Evolutionary conservation across 2,329 filamentous ascomycete genomes (phyloP).

Genomic region (Tolypocladium sp.): DNA sequence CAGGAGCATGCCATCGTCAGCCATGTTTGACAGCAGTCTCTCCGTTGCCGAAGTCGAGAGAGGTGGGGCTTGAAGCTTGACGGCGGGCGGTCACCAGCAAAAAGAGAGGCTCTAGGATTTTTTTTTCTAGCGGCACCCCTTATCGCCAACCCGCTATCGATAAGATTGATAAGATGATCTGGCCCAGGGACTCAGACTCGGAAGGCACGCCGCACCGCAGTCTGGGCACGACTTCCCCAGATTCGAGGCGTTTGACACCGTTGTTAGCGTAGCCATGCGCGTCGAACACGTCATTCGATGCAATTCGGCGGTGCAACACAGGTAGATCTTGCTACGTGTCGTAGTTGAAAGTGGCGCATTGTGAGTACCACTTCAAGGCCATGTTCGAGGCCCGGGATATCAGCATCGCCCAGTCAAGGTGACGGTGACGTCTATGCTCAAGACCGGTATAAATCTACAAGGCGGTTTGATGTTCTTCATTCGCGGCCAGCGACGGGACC

Average conservation of each 20-base stretch:
- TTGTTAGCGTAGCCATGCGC: not conserved
- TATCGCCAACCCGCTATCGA: constrained; percentile 10
- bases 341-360: not conserved
- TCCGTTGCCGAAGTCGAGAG: not conserved
- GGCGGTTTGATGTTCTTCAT: not conserved
- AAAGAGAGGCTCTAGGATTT: constrained; percentile 7
- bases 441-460: too few relatives aligned
- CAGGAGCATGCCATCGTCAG: constrained; percentile 88
- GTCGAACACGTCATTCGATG: not conserved
- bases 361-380: not conserved
- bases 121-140: constrained; percentile 5
- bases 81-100: not conserved
- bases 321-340: not conserved
- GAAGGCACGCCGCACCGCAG: not conserved
- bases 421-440: not conserved
- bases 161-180: constrained; percentile 7
- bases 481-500: not conserved
- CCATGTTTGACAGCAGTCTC: constrained; percentile 45
- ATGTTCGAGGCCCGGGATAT: not conserved
- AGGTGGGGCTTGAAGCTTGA: constrained; percentile 4
- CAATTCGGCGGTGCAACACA: not conserved
- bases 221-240: not conserved
- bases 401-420: not conserved
- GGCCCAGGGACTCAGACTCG: not conserved
- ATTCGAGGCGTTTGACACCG: not conserved